Conservation (phyloP, 2,329 filamentous ascomycete species). For the Harringtonia aguacate region DNA sequence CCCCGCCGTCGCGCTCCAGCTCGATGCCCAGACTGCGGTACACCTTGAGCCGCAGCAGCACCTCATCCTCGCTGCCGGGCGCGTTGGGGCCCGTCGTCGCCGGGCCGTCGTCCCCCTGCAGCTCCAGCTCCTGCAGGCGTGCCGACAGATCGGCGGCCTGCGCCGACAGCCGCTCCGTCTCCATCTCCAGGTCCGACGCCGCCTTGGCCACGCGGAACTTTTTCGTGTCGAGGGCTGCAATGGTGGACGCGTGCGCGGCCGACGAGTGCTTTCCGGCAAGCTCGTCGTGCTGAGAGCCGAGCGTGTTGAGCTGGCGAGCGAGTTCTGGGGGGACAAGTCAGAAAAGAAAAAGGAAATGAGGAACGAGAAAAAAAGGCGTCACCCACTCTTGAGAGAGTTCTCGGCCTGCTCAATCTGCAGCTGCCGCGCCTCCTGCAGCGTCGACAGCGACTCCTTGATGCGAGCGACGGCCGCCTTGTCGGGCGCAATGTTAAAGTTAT, state of each 20-base stretch:
- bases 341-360: conserved; percentile 12
- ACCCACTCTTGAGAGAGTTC: conserved; percentile 48
- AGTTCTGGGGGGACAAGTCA: conserved; percentile 36
- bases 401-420: conserved; percentile 64
- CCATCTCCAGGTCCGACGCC: conserved; percentile 79
- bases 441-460: conserved; percentile 72
- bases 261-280: conserved; percentile 66
- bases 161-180: conserved; percentile 79
- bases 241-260: conserved; percentile 69
- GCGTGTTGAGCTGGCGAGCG: conserved; percentile 62
- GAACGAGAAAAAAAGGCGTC: not conserved
- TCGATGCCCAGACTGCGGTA: conserved; percentile 89
- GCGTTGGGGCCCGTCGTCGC: conserved; percentile 5
- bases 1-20: conserved; percentile 52
- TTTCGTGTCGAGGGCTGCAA: conserved; percentile 78
- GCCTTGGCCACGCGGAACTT: conserved; percentile 95
- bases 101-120: conserved; percentile 72
- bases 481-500: conserved; percentile 88
- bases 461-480: conserved; percentile 79
- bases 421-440: conserved; percentile 74
- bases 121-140: conserved; percentile 70
- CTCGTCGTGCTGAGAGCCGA: conserved; percentile 67
- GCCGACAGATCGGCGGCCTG: conserved; percentile 67
- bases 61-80: conserved; percentile 38
- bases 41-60: conserved; percentile 70